Conservation (phyloP, 345 rosid species). For the Ceriops zippeliana region DNA sequence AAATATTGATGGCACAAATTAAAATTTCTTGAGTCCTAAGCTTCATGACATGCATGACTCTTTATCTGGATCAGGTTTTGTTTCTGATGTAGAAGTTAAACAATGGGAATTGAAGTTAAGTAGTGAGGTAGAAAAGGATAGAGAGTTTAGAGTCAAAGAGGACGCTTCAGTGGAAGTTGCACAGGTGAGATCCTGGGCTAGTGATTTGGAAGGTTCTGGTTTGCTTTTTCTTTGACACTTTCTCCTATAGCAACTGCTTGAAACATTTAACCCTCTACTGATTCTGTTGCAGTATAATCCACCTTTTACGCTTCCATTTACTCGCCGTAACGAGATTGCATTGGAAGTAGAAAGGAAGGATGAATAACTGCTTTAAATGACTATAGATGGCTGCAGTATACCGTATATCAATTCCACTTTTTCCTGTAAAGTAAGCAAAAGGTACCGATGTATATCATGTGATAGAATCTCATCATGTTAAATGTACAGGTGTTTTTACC, state of each 20-base stretch:
- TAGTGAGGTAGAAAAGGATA: conserved; percentile 50
- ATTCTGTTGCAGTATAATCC: conserved; percentile 77
- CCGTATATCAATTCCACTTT: conserved; percentile 5
- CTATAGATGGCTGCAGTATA: conserved; percentile 10
- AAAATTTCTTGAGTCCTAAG: not conserved
- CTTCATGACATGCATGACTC: conserved; percentile 5
- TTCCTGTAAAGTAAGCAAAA: conserved; percentile 7
- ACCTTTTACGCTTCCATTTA: conserved; percentile 85
- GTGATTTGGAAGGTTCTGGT: not conserved
- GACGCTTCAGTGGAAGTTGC: conserved; percentile 80
- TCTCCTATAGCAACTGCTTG: not conserved
- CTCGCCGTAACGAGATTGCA: conserved; percentile 77
- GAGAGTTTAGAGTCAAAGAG: conserved; percentile 49
- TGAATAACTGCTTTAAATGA: conserved; percentile 28
- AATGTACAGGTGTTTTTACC: too few species aligned
- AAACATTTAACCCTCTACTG: not conserved
- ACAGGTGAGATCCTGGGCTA: conserved; percentile 46
- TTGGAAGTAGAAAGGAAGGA: conserved; percentile 64
- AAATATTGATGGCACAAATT: not conserved
- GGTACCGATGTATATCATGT: not conserved
- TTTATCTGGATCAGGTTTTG: conserved; percentile 52
- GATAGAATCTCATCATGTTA: not conserved
- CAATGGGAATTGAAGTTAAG: conserved; percentile 53
- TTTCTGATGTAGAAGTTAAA: conserved; percentile 73
- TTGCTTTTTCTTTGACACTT: not conserved